Percentiles rank a stretch among this genome's conserved stretches.
Conservation (phyloP, 129 eudicot genomes). For the Glebionis coronaria region DNA sequence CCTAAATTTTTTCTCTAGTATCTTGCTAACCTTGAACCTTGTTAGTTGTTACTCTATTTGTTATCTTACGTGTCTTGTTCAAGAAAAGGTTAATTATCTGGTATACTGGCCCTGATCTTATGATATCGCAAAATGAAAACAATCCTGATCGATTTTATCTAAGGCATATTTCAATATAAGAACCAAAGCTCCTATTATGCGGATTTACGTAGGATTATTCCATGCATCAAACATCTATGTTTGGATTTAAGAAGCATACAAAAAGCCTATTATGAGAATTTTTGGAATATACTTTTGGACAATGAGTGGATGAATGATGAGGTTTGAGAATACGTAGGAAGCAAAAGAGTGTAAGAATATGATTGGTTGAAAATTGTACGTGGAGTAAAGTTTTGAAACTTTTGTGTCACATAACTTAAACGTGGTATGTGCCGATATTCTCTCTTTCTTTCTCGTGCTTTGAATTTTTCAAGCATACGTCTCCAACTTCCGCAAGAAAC, state of each 20-base stretch:
- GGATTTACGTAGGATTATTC: too few relatives aligned
- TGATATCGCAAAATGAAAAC: too few relatives aligned
- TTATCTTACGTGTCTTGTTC: too few relatives aligned
- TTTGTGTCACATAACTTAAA: constrained; percentile 26
- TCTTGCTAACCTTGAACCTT: too few relatives aligned
- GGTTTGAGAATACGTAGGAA: constrained; percentile 1
- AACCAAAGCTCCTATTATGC: too few relatives aligned
- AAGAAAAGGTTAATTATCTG: too few relatives aligned
- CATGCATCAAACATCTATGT: not conserved
- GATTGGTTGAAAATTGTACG: constrained; percentile 13
- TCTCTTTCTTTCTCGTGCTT: not conserved
- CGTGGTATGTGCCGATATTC: constrained; percentile 24
- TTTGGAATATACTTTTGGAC: constrained; percentile 1
- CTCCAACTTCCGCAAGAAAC: not conserved
- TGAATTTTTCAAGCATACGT: not conserved
- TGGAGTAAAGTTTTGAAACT: constrained; percentile 23
- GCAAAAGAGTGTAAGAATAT: constrained; percentile 8
- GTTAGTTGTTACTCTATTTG: too few relatives aligned
- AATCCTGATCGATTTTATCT: too few relatives aligned
- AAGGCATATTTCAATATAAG: too few relatives aligned
- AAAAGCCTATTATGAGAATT: not conserved
- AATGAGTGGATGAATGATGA: constrained; percentile 15
- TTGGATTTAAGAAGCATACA: not conserved
- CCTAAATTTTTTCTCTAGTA: too few relatives aligned
- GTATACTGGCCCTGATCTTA: too few relatives aligned